These are phyloP conservation scores for Mycogone perniciosa DNA, from an alignment of 2,329 filamentous ascomycete species.

Conservation along the genomic window DNA sequence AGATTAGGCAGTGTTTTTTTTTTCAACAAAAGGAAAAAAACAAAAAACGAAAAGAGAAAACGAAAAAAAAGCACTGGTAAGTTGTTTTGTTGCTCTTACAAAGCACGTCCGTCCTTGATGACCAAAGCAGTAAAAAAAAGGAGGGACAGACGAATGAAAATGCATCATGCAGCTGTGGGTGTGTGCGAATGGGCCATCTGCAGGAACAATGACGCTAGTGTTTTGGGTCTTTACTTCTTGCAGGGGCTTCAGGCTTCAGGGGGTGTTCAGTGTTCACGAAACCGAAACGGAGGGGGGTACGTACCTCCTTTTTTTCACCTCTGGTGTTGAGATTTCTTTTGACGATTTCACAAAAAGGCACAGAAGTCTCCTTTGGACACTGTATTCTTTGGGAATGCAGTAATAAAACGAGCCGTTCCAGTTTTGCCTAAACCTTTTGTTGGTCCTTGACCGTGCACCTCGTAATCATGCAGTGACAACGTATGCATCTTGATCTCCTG, in stretches of 20 bases:
- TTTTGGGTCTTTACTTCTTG: constrained; percentile 4
- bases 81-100: not conserved
- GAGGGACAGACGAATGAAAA: constrained; percentile 5
- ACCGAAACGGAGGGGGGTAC: not conserved
- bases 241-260: constrained; percentile 6
- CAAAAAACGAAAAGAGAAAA: not conserved
- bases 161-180: constrained; percentile 1
- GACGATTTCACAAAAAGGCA: no score
- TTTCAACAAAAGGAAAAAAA: not conserved
- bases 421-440: no score
- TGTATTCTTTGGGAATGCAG: not conserved
- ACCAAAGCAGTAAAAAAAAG: not conserved
- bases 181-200: constrained; percentile 7
- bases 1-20: no score
- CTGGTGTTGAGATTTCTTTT: not conserved
- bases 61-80: not conserved
- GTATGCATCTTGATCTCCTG: no score
- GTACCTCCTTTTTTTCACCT: not conserved
- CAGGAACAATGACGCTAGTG: constrained; percentile 14
- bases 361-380: no score
- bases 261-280: not conserved
- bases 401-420: no score
- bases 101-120: not conserved
- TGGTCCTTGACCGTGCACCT: no score
- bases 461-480: no score